Conservation (phyloP, 768 basidiomycete genomes). For the Tubosaeta sp. region DNA sequence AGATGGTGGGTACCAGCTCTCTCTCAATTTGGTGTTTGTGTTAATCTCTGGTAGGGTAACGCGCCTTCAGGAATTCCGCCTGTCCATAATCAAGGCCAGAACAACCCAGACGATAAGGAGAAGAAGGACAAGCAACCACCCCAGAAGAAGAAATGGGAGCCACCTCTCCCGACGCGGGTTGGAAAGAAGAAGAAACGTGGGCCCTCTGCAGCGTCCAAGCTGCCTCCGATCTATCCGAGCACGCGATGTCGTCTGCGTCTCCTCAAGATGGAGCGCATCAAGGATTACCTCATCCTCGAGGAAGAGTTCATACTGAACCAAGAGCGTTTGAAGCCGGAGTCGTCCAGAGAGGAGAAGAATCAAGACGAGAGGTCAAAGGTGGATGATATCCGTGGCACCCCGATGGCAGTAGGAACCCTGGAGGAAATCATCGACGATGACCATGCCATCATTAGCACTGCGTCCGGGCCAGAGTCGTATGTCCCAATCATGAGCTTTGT, state of each 20-base stretch:
- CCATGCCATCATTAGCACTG: conserved; percentile 97
- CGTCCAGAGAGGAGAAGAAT: conserved; percentile 88
- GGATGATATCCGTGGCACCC: conserved; percentile 90
- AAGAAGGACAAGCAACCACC: conserved; percentile 39
- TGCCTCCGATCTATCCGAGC: conserved; percentile 90
- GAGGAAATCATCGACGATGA: conserved; percentile 98
- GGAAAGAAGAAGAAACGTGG: conserved; percentile 95
- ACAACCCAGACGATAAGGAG: conserved; percentile 43
- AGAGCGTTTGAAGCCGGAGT: conserved; percentile 83
- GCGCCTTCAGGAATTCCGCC: conserved; percentile 58
- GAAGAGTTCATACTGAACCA: conserved; percentile 94
- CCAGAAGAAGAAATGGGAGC: conserved; percentile 95
- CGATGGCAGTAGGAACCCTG: conserved; percentile 97
- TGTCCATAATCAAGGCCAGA: conserved; percentile 38
- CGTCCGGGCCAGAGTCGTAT: conserved; percentile 94
- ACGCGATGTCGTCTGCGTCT: conserved; percentile 94
- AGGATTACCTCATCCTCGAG: conserved; percentile 94
- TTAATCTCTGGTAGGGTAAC: conserved; percentile 56
- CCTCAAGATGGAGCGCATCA: conserved; percentile 96
- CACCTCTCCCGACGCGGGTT: conserved; percentile 92
- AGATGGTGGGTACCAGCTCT: conserved; percentile 20
- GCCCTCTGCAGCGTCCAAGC: conserved; percentile 86
- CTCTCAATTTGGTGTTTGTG: not conserved
- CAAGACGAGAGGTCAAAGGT: conserved; percentile 92
- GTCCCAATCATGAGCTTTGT: conserved; percentile 97